Base-by-base conservation (phyloP, 805 yeast genomes). In the Starmerella floris region DNA sequence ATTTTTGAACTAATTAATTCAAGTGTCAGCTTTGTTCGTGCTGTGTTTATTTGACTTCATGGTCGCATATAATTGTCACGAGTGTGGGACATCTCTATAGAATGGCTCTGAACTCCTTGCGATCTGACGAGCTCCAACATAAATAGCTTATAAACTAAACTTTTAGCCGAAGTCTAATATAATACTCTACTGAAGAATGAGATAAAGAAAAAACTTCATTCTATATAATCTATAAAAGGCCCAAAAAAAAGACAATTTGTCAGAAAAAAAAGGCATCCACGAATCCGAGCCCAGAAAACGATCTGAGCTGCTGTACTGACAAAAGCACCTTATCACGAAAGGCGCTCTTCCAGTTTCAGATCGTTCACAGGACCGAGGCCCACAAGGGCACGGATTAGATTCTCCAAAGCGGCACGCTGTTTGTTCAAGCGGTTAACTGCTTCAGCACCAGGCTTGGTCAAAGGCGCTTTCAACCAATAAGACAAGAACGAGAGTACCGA, bases 401-500 rank as follows among this genome's bases (percentile, higher is more conserved):
- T 88, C 68, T 87, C 97, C 52, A 87, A 68, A 40, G 93, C 95
- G 55, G 78, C 73, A 60, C 95, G 79, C 70, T 88, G 97, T 67
- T 87, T 88, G 74, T 84, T 88, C 61, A 87, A 73, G 23, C 96
- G 95, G 58, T 87, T 87, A 56, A 87, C 83, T 26, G 95, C 79
- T 60, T 83, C 79, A 65, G 70, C 82, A 4, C 95, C 95, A 39
- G 84, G 83, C 66, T 88, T 82, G 39, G 94, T 78, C 55, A 87
- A 74, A 51, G 97, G 97, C 2, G 96, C 96, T 70, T 87, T 87
- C 60, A 88, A 76, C 96, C 96, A 87, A 68, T 87, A 87, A 58
- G 87, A 75, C 62, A 87, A 71, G 62, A 85, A 81, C 16, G 93
- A 75, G 60, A 88, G 70, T 39, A 88, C 87, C 21, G 94, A 76